These are phyloP conservation scores for Suhomyces panamericanus DNA, from an alignment of 1,139 yeast species.

Conservation along the genomic window DNA sequence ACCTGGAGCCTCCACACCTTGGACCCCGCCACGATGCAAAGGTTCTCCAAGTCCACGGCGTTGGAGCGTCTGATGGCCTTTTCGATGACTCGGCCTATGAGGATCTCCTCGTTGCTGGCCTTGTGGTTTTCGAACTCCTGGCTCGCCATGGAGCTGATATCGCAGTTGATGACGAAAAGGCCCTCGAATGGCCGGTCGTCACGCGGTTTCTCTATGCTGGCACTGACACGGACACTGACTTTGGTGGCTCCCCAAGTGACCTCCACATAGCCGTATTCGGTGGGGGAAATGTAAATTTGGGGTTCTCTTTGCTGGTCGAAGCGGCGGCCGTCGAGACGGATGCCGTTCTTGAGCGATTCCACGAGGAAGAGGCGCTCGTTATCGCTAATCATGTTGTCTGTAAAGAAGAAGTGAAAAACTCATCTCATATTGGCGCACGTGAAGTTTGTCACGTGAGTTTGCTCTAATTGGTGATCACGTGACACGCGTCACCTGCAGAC, in stretches of 20 bases:
- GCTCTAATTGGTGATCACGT: too few relatives aligned
- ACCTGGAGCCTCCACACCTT: constrained; percentile 91
- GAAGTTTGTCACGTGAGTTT: neutral
- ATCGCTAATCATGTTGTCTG: constrained; percentile 11
- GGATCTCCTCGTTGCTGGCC: constrained; percentile 73
- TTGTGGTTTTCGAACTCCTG: constrained; percentile 76
- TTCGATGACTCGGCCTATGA: constrained; percentile 79
- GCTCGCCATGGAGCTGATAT: constrained; percentile 86
- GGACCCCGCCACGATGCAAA: constrained; percentile 88
- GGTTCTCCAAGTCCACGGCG: constrained; percentile 84
- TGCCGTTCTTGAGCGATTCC: constrained; percentile 60
- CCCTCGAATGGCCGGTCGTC: constrained; percentile 97
- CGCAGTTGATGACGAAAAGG: constrained; percentile 77
- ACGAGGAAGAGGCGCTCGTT: constrained; percentile 65
- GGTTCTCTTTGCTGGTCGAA: constrained; percentile 66
- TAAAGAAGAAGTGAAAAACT: neutral
- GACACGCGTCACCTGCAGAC: neutral
- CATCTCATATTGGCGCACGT: neutral
- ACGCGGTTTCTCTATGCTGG: constrained; percentile 77
- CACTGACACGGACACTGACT: constrained; percentile 75
- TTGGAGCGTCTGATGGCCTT: constrained; percentile 88
- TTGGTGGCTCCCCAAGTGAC: constrained; percentile 63
- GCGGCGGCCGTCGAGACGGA: constrained; percentile 69
- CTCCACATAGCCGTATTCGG: constrained; percentile 79
- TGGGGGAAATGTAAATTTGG: constrained; percentile 57